These are phyloP conservation scores for Medicago lupulina DNA, from an alignment of 306 rosid species.

Conservation along the genomic window DNA sequence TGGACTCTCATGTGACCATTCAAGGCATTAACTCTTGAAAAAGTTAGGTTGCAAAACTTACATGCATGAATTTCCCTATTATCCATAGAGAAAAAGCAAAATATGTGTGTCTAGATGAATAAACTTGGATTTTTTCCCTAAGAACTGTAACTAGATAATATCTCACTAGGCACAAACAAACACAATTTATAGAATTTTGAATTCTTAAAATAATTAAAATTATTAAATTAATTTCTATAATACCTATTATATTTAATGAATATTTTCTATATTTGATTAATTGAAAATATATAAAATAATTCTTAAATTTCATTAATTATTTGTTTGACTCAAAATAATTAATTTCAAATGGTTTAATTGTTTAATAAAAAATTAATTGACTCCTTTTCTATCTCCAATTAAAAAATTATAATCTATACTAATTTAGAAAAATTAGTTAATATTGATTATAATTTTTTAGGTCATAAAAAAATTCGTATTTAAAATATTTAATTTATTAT, in stretches of 20 bases:
- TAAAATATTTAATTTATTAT: too few species aligned
- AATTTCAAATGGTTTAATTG: background rate
- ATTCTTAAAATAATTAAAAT: background rate
- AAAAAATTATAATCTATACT: background rate
- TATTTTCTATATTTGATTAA: background rate
- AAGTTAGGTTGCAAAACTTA: background rate
- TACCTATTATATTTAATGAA: background rate
- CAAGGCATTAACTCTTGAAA: conserved; percentile 14
- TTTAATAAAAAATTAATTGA: background rate
- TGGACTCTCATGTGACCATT: conserved; percentile 26
- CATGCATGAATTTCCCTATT: background rate
- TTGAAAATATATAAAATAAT: background rate
- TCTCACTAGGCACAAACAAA: background rate
- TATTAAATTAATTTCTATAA: background rate
- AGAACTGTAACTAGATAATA: too few species aligned
- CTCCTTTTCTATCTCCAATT: background rate
- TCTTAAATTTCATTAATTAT: background rate
- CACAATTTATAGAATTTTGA: background rate
- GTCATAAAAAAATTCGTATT: too few species aligned
- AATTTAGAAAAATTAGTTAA: conserved; percentile 4
- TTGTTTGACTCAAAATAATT: background rate
- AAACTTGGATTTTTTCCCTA: background rate
- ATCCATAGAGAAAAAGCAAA: background rate
- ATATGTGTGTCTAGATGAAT: background rate
- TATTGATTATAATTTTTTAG: background rate